Evolutionary conservation across 75 land plant genomes (phyloP), one percentile per base, ranked within the genome.

Genomic region (Ceratopteris richardii): DNA sequence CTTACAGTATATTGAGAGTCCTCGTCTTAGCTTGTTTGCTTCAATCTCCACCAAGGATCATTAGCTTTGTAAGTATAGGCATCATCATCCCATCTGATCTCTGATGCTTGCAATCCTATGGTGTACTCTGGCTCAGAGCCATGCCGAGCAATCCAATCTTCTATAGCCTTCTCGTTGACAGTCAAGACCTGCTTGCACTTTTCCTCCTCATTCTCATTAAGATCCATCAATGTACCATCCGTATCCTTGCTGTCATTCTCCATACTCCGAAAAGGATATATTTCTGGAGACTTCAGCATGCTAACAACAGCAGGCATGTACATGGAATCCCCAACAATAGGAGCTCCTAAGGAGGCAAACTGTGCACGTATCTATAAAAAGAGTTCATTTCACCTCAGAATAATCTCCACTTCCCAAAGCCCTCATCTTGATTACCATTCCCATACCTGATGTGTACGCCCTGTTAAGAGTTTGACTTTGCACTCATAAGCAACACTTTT

Each of bases 391-490:
- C 37, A 33, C 7, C 37, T 33, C 9, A 33, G 37, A 4, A 33
- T 4, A 9, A 33, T 33, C 37, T 33, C 3, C 7, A 33, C 3
- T 33, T 33, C 9, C 3, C 37, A 33, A 33, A 33, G 9, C 37
- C 37, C 37, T 33, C 37, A 9, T 33, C 9, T 9, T n/a, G n/a
- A n/a, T n/a, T n/a, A n/a, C n/a, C n/a, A n/a, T 9, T 33, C 9
- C 9, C 19, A 46, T 63, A 93, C 98, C 95, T 93, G 98, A 76
- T 93, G 98, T 54, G 98, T 93, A 51, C 79, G 76, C 29, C 98
- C 98, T 14, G 98, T 93, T 39, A 89, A 60, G 24, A 93, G 85
- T 61, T 75, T 73, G 33, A 93, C 76, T 68, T 72, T 83, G 60
- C 87, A 93, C 58, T 93, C 98, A 69, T 79, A 93, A 0, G 96